Evolutionary conservation across 2,329 filamentous ascomycete species (phyloP), one percentile per base, ranked within the genome.

Genomic region (Exophiala viscosa): DNA sequence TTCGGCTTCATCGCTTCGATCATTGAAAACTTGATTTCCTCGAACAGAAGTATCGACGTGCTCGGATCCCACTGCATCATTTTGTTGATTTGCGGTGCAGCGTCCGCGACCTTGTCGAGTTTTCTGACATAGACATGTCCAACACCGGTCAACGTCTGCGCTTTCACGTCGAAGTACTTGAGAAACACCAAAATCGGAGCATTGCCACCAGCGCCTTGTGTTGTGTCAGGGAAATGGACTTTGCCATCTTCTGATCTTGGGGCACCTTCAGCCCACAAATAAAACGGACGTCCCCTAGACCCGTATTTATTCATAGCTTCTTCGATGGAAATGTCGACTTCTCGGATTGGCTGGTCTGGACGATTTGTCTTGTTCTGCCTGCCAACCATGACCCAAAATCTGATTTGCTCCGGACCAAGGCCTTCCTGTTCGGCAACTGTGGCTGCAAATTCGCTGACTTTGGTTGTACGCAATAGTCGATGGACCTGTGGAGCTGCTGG

Each of bases 21-120:
- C 91, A 97, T 97, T 55, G 84, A 88, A 46, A 91, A 90, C 72
- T 97, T 99, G 72, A 99, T 97, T 75, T 99, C 93, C 79, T 99
- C 93, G 74, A 85, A 97, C 17, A 99, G 80, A 62, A 81, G 79
- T 55, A 87, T 81, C 2, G 82, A 76, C 3, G 87, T 81, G 58
- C 87, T 90, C 1, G 87, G 80, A 18, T 87, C 81, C 92, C 93
- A 97, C 10, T 83, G 81, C 89, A 97, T 93, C 66, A 86, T 82
- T 63, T 87, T 83, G 52, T 87, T 73, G 54, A 99, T 96, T 28
- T 82, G 73, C 1, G 88, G 83, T 3, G 86, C 82, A 23, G 97
- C 74, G 45, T 99, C 93, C 54, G 87, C 83, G 2, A 97, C 89
- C 69, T 88, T 95, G 69, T 91, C 90, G 64, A 88, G 85, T 66